Evolutionary conservation across 352 stramenopile species (phyloP).

Genomic region (Phytophthora sp.): DNA sequence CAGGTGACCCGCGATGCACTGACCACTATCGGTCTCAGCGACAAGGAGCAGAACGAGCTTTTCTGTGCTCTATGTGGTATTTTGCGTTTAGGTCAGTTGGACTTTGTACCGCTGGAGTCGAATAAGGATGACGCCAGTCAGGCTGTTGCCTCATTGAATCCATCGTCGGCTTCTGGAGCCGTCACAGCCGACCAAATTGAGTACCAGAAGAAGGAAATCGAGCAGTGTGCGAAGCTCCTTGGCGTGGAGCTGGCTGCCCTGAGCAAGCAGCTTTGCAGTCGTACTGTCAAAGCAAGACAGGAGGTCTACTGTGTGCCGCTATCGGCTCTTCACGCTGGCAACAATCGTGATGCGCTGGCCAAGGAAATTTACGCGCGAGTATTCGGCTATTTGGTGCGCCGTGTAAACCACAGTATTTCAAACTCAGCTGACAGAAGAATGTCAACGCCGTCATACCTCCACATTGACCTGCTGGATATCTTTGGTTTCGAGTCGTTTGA

Average conservation of each 20-base stretch:
- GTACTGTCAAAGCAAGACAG: slow-evolving; percentile 80
- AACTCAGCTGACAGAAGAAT: slow-evolving; percentile 35
- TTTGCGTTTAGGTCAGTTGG: slow-evolving; percentile 80
- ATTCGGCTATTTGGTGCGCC: slow-evolving; percentile 95
- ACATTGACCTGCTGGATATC: slow-evolving; percentile 97
- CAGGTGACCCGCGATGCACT: slow-evolving; percentile 83
- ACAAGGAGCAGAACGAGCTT: slow-evolving; percentile 75
- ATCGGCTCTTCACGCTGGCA: slow-evolving; percentile 71
- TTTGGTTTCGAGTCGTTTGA: slow-evolving; percentile 97
- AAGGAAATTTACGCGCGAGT: slow-evolving; percentile 96
- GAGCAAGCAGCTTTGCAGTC: slow-evolving; percentile 76
- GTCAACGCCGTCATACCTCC: slow-evolving; percentile 54
- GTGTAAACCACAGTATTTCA: slow-evolving; percentile 86
- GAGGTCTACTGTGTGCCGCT: slow-evolving; percentile 87
- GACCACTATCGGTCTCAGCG: slow-evolving; percentile 74
- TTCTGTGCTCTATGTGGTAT: slow-evolving; percentile 79
- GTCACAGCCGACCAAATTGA: slow-evolving; percentile 45
- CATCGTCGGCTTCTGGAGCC: slow-evolving; percentile 9
- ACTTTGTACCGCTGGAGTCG: slow-evolving; percentile 78
- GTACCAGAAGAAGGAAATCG: slow-evolving; percentile 65
- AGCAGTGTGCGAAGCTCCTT: slow-evolving; percentile 65
- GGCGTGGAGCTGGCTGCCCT: slow-evolving; percentile 72
- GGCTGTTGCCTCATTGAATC: slow-evolving; percentile 55
- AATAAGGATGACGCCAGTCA: slow-evolving; percentile 82
- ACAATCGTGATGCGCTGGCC: slow-evolving; percentile 93